Evolutionary conservation across 1,284 basidiomycete genomes (phyloP).

Genomic region (Ceratobasidium sp.): DNA sequence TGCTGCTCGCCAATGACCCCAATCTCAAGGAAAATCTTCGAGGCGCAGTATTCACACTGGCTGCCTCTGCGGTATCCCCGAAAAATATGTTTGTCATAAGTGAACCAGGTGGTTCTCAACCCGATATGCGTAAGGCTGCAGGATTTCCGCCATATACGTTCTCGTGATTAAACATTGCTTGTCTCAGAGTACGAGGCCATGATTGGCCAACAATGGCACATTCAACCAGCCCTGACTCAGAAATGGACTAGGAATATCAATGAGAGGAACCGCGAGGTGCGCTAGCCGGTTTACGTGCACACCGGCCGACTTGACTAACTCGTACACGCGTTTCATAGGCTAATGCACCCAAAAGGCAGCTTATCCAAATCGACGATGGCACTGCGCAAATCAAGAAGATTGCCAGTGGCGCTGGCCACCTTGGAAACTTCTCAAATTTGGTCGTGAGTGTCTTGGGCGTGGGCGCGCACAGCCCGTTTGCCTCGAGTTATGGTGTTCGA

Average conservation of each 20-base stretch:
- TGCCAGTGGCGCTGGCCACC: conserved; percentile 40
- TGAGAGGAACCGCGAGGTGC: conserved; percentile 40
- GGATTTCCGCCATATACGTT: background rate
- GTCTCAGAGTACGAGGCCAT: conserved; percentile 20
- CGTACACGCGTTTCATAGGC: background rate
- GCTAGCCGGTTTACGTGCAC: background rate
- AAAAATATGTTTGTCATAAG: conserved; percentile 45
- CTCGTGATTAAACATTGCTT: background rate
- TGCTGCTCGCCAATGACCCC: conserved; percentile 45
- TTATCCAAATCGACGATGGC: conserved; percentile 42
- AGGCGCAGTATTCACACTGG: conserved; percentile 70
- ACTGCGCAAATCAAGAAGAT: conserved; percentile 41
- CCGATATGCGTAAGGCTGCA: conserved; percentile 38
- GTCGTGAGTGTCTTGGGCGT: conserved; percentile 25
- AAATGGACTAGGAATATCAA: conserved; percentile 42
- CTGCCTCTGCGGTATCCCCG: conserved; percentile 60
- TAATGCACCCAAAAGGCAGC: conserved; percentile 37
- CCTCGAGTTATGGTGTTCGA: conserved; percentile 31
- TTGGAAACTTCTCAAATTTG: conserved; percentile 39
- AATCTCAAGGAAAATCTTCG: conserved; percentile 41
- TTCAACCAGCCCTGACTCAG: conserved; percentile 40
- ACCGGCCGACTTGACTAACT: background rate
- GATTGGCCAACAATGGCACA: conserved; percentile 39
- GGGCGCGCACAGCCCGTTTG: background rate
- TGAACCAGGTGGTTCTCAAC: conserved; percentile 18